Evolutionary conservation across 192 early-diverging fungal genomes (phyloP), one percentile per base, ranked within the genome.

Genomic region (Linderina pennispora): DNA sequence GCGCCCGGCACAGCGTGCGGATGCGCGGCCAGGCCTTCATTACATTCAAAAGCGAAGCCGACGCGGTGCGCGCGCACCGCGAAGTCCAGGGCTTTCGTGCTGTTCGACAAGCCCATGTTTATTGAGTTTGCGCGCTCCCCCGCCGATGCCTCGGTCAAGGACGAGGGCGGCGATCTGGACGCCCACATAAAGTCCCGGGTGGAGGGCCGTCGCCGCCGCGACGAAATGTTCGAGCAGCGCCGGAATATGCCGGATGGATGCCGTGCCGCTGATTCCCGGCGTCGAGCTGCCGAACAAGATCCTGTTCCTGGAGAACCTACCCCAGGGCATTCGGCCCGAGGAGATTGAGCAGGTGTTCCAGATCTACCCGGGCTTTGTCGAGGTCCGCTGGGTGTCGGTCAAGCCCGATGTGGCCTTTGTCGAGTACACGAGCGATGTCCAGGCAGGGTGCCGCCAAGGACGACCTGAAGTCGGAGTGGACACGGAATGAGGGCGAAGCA

Each of bases 1-100:
- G 82, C 13, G 84, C 84, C 8, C 90, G 89, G 44, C 53, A 62
- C 48, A 85, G 88, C 68, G 77, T 96, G 45, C 74, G 80, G 43
- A 84, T 90, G 78, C 80, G 90, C 45, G 96, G 96, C 14, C 96
- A 99, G 57, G 96, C 94, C 1, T 99, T 94, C 70, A 76, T 99
- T 1, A 82, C 82, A 0, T 97, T 89, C 60, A 77, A 81, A 46
- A 61, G 81, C 18, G 48, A 65, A 22, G 91, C 91, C 36, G 50
- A 70, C 25, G 91, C 94, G 1, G 55, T 63, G 19, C 84, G 79
- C 36, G 92, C 96, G 2, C 59, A 91, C 41, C 70, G 80, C 50
- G 89, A 90, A 56, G 76, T 91, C 4, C 86, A 99, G 45, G 85
- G 85, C 2, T 89, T 90, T 53, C n/a, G 70, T 83, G 21, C 68